Percentiles rank a stretch among this genome's conserved stretches.
These are phyloP conservation scores for Rhododendron vialii DNA, from an alignment of 148 eudicot genomes.

Conservation along the genomic window DNA sequence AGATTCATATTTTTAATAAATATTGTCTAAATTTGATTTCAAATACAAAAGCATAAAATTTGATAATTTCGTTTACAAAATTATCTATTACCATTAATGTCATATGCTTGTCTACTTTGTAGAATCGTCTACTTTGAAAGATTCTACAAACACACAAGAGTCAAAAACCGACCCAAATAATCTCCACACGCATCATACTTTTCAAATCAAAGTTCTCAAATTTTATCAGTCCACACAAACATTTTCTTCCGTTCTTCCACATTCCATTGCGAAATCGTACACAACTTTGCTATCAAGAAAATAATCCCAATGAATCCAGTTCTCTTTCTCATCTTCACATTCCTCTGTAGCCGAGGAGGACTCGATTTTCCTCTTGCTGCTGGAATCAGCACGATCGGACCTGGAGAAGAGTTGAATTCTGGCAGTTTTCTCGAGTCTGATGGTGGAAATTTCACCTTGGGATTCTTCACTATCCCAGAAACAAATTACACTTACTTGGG, in stretches of 20 bases:
- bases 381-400: neutral
- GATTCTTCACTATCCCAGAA: conserved; percentile 10
- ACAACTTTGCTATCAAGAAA: neutral
- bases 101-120: no score
- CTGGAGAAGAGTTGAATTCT: conserved; percentile 10
- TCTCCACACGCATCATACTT: neutral
- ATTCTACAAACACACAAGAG: no score
- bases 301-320: neutral
- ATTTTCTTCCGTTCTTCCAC: neutral
- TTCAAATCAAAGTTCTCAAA: neutral
- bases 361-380: neutral
- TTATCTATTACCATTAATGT: no score
- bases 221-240: neutral
- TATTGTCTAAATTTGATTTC: no score
- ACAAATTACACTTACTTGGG: conserved; percentile 19
- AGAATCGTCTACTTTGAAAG: no score
- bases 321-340: neutral
- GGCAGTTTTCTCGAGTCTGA: conserved; percentile 11
- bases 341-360: neutral
- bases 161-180: no score
- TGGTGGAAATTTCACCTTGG: conserved; percentile 22
- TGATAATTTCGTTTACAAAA: no score
- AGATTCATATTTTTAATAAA: no score
- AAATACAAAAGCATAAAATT: no score
- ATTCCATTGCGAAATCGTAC: neutral